Evolutionary conservation across 139 green algal species (phyloP).

Genomic region (Raphidocelis subcapitata): DNA sequence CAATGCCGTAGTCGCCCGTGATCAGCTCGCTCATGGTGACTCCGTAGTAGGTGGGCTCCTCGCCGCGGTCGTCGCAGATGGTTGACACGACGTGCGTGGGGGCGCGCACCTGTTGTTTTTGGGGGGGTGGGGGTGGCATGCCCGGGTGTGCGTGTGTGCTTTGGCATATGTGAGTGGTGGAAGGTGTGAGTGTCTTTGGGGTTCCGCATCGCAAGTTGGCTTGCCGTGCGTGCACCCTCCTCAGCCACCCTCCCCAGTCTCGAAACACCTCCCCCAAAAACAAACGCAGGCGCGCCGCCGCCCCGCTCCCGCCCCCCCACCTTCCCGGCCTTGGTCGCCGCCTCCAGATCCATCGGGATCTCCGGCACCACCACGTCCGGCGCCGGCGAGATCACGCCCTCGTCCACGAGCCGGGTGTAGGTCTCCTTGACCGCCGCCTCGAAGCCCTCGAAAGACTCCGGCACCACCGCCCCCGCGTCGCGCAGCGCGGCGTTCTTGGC

Average conservation of each 20-base stretch:
- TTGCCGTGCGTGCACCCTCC: too few relatives aligned
- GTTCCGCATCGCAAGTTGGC: too few relatives aligned
- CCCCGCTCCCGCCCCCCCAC: too few relatives aligned
- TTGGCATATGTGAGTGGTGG: too few relatives aligned
- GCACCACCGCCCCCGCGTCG: constrained; percentile 84
- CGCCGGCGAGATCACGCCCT: constrained; percentile 42
- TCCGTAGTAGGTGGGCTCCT: constrained; percentile 79
- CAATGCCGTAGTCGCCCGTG: constrained; percentile 75
- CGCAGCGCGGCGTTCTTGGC: constrained; percentile 89
- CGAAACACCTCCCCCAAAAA: too few relatives aligned
- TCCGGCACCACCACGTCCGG: constrained; percentile 60
- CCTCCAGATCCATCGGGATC: constrained; percentile 77
- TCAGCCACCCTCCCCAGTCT: too few relatives aligned
- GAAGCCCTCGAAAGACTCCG: constrained; percentile 87
- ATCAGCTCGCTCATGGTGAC: constrained; percentile 84
- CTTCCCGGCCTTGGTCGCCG: constrained; percentile 80
- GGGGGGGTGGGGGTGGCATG: too few relatives aligned
- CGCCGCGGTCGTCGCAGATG: constrained; percentile 93
- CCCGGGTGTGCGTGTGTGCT: too few relatives aligned
- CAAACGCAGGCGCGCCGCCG: too few relatives aligned
- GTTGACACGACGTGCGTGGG: constrained; percentile 90
- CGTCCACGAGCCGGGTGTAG: constrained; percentile 23
- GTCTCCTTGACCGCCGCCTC: constrained; percentile 63
- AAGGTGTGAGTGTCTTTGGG: too few relatives aligned
- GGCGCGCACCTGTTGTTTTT: constrained; percentile 65